These are phyloP conservation scores for Mucuna pruriens DNA, from an alignment of 306 rosid species.

Conservation along the genomic window DNA sequence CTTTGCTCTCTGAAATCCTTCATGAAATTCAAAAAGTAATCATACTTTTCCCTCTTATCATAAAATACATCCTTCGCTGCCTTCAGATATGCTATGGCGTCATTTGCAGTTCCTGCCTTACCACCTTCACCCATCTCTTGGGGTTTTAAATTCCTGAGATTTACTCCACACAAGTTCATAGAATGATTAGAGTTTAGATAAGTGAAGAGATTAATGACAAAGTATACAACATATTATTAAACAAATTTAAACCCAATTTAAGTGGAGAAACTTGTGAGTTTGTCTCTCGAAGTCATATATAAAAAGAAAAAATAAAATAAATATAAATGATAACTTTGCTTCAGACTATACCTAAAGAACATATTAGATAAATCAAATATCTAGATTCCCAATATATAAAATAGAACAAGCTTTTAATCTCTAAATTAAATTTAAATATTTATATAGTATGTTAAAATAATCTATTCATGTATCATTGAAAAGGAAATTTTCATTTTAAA, in stretches of 20 bases:
- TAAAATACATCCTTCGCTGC: slow-evolving; percentile 71
- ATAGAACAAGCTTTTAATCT: too few species aligned
- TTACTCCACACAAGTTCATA: slow-evolving; percentile 42
- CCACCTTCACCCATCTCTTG: slow-evolving; percentile 63
- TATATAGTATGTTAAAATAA: too few species aligned
- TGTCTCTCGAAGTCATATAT: slow-evolving; percentile 36
- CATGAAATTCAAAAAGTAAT: slow-evolving; percentile 71
- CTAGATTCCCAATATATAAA: slow-evolving; percentile 20
- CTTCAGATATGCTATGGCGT: slow-evolving; percentile 66
- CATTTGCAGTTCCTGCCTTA: slow-evolving; percentile 56
- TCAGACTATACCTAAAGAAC: slow-evolving; percentile 4
- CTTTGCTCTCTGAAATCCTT: slow-evolving; percentile 75
- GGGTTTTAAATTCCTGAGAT: slow-evolving; percentile 63
- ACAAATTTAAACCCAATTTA: neutral
- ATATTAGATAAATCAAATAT: neutral
- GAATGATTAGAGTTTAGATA: slow-evolving; percentile 17
- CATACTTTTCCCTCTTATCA: slow-evolving; percentile 66
- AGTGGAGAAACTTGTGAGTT: slow-evolving; percentile 23
- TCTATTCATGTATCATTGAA: too few species aligned
- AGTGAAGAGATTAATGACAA: slow-evolving; percentile 18
- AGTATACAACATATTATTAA: slow-evolving; percentile 38
- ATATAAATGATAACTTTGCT: neutral
- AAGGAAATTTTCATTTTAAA: too few species aligned
- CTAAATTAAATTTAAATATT: too few species aligned
- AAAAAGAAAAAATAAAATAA: neutral